Conservation (phyloP, 768 basidiomycete genomes). For the Xerocomellus amylosporus region DNA sequence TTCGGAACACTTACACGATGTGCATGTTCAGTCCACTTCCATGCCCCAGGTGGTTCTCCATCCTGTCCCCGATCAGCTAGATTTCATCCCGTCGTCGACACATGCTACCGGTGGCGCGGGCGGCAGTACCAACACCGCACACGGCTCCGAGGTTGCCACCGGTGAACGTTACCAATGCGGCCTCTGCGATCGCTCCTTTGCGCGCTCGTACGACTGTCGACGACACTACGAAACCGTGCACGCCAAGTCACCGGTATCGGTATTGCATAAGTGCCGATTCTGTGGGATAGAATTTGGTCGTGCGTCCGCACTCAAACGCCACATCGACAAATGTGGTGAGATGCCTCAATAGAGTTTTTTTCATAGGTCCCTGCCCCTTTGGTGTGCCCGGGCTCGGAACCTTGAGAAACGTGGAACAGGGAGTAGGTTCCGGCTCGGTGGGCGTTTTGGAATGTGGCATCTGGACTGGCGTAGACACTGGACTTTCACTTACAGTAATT, state of each 20-base stretch:
- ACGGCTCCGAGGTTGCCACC: constrained; percentile 13
- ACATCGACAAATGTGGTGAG: constrained; percentile 77
- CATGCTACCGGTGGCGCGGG: constrained; percentile 10
- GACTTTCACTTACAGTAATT: constrained; percentile 1
- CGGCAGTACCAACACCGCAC: constrained; percentile 15
- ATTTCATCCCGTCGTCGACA: constrained; percentile 11
- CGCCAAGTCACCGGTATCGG: too few species aligned
- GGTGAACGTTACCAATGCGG: constrained; percentile 71
- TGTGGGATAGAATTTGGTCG: constrained; percentile 81
- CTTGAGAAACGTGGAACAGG: constrained; percentile 12
- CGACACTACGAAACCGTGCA: constrained; percentile 5
- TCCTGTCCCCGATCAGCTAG: constrained; percentile 22
- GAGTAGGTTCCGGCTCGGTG: constrained; percentile 9
- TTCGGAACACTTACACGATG: background rate
- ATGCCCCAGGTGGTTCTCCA: background rate
- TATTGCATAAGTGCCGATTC: constrained; percentile 64
- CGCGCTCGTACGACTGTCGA: constrained; percentile 77
- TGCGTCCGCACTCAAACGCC: constrained; percentile 76
- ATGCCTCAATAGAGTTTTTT: constrained; percentile 39
- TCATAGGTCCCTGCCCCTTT: background rate
- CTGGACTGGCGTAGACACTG: too few species aligned
- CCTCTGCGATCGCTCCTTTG: constrained; percentile 75
- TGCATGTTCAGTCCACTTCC: background rate
- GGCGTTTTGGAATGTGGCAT: constrained; percentile 13
- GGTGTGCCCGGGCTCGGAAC: constrained; percentile 10